A percentile compares a stretch with the other conserved stretches of the same genome.
phyloP scores from a whole-genome alignment of 306 rosid species.

The Bauhinia variegata region DNA sequence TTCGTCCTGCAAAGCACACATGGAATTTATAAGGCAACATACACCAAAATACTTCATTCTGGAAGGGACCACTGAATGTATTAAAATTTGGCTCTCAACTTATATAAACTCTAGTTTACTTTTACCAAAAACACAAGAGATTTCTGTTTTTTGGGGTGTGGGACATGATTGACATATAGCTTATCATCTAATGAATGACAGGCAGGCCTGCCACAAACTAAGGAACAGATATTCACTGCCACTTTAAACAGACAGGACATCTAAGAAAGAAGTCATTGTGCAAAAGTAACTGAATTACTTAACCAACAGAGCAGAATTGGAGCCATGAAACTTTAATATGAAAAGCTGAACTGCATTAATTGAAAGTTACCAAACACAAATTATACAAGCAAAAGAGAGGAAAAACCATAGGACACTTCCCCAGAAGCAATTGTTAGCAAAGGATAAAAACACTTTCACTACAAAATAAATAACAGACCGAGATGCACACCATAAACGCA shows the following conservation, averaged over 20 bases:
- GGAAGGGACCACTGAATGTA: background rate
- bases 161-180: constrained; percentile 3
- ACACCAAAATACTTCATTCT: background rate
- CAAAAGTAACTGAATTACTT: background rate
- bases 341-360: background rate
- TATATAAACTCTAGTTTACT: background rate
- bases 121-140: background rate
- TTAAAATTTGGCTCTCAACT: background rate
- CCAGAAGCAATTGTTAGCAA: background rate
- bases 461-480: no score
- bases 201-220: background rate
- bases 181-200: background rate
- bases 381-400: constrained; percentile 1
- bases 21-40: constrained; percentile 13
- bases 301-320: constrained; percentile 14
- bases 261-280: background rate
- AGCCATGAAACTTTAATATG: background rate
- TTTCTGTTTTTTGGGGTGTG: no score
- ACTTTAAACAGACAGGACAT: background rate
- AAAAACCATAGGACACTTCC: background rate
- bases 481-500: no score
- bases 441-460: background rate
- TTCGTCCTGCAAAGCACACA: constrained; percentile 52
- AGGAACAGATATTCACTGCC: background rate
- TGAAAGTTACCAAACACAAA: background rate